Conservation (phyloP, 202 grass and related monocot genomes). For the Saccharum hybrid region DNA sequence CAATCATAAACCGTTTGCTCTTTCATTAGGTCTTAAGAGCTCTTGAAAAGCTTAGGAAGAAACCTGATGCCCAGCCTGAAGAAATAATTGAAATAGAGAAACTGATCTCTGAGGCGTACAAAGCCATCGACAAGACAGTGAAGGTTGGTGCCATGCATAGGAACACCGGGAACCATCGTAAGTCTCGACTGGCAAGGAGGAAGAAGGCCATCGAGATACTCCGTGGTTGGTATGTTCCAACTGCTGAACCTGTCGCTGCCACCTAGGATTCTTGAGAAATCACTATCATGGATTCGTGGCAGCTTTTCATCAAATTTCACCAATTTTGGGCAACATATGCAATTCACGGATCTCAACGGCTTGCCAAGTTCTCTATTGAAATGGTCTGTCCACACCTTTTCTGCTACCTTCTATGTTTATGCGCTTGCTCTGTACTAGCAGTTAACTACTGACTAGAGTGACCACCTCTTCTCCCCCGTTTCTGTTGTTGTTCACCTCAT, state of each 20-base stretch:
- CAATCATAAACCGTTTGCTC: conserved; percentile 7
- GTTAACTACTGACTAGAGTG: too few relatives aligned
- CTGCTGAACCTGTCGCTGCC: conserved; percentile 43
- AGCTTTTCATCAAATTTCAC: conserved; percentile 34
- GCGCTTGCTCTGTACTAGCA: conserved; percentile 18
- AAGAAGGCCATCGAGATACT: conserved; percentile 82
- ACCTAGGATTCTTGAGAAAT: conserved; percentile 47
- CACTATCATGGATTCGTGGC: conserved; percentile 15
- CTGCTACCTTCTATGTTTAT: conserved; percentile 2
- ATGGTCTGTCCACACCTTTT: conserved; percentile 39
- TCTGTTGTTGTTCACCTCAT: conserved; percentile 4
- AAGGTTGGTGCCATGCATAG: conserved; percentile 77
- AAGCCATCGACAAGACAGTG: conserved; percentile 85
- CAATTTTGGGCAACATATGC: conserved; percentile 43
- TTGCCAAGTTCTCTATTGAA: conserved; percentile 27
- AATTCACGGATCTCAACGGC: conserved; percentile 7
- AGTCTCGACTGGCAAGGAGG: conserved; percentile 79
- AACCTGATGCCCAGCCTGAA: conserved; percentile 72
- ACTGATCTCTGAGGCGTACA: conserved; percentile 74
- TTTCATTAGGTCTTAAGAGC: conserved; percentile 57
- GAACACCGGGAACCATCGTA: conserved; percentile 82
- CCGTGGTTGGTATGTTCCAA: conserved; percentile 84
- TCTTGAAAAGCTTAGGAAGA: conserved; percentile 81
- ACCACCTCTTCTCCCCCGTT: conserved; percentile 4
- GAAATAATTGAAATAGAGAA: conserved; percentile 84